Base-by-base conservation (phyloP, 2,329 filamentous ascomycete genomes). In the Cercospora zeina region DNA sequence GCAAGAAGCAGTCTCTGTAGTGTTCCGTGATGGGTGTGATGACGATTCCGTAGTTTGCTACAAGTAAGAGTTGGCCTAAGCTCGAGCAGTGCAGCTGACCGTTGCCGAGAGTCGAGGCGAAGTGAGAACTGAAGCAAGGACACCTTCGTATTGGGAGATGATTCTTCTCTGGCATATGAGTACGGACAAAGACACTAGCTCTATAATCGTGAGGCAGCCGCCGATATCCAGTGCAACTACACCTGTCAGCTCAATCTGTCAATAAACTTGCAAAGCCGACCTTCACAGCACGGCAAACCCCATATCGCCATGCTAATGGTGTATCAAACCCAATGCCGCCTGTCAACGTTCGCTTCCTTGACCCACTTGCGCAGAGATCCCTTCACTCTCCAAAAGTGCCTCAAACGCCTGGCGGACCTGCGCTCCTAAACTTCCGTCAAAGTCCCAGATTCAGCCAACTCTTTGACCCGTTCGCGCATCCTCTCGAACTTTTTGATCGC, bases 401-500 rank as follows among this genome's bases (percentile, higher is more conserved):
- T 55, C 53, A 55, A 42, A 37, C 21, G 31, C 36, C 33, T 37
- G 53, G 36, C 53, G 42, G 53, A 45, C 56, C 33, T 58, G 31
- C 30, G 42, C n/a, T 51, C 42, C 56, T 58, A 66, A 31, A 55
- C 56, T 45, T 72, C 68, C 42, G 54, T 59, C 61, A 74, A 63
- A 27, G 51, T 59, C 2, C 70, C 71, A 11, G 54, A 61, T 13
- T 49, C 61, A 14, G 61, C 66, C 51, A 70, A 54, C 39, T 63
- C 60, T 58, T 67, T 69, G 10, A 83, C 77, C 64, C 76, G 70
- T 62, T 80, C 79, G 69, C 76, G 76, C 50, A 80, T 70, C 50
- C 74, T 79, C 74, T 82, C 78, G 70, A 87, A 89, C 66, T 85
- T 82, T 66, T 81, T 78, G 61, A 91, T 77, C 9, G 82, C 81